Base-by-base conservation (phyloP, 2,329 filamentous ascomycete species). In the Penicillium psychrosexuale region DNA sequence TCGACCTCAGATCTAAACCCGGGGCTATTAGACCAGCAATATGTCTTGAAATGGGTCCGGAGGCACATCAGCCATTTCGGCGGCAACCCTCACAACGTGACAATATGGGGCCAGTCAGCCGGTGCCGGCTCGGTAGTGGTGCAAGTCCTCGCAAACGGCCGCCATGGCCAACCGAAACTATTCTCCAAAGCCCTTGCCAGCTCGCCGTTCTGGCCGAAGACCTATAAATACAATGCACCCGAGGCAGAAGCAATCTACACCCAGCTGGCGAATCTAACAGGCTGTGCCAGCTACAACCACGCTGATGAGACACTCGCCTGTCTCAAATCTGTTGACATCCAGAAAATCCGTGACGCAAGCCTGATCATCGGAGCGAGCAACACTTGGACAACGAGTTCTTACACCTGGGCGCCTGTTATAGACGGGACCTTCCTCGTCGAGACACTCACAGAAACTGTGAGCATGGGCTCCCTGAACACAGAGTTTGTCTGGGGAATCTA, bases 361-460 rank as follows among this genome's bases (percentile, higher is more conserved):
- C 67, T 84, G 17, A 63, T 67, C 17, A 75, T 86, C 19, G 75
- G 77, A 17, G 73, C 67, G 2, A 77, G 73, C 49, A 76, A 82
- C 61, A 78, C 76, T 17, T 84, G 82, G 66, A 82, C 73, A 13
- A 82, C 82, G 0, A 80, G 76, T 19, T 80, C 78, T 1, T 86
- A 81, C 64, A 82, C 79, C 0, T 86, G 82, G 82, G 81, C 79
- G 0, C 84, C 84, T 1, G 82, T 86, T 8, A 78, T 86, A 54
- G 84, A 86, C 61, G 78, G 75, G 9, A 64, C 56, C 0, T 85
- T 86, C 61, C 69, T 87, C 43, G 71, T 63, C 1, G 66, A 75
- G 52, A 72, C 73, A 17, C 71, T 87, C 2, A 81, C 77, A 3
- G 59, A 75, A 1, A 78, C 77, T 0, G 71, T 78, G 0, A 58